phyloP scores from a whole-genome alignment of 805 yeast genomes.

The Wickerhamiella azyma region DNA sequence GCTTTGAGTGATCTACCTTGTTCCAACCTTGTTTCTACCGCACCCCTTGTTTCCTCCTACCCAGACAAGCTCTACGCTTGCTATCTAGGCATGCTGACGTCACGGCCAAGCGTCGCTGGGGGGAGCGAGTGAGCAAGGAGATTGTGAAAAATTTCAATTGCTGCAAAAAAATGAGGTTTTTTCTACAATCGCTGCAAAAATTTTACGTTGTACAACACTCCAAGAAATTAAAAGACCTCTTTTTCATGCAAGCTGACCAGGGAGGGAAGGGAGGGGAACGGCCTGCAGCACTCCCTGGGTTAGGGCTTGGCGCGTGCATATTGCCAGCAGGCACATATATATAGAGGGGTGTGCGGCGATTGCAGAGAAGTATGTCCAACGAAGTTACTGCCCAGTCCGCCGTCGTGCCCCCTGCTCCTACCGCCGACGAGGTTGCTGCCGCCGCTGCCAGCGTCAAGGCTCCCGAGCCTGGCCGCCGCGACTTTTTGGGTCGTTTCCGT shows the following conservation, averaged over 20 bases:
- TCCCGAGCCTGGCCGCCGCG: constrained; percentile 25
- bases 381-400: constrained; percentile 24
- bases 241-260: neutral
- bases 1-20: no score
- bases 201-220: neutral
- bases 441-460: constrained; percentile 25
- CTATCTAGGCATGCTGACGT: no score
- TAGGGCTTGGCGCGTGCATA: neutral
- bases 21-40: no score
- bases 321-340: neutral
- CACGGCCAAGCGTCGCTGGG: no score
- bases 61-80: no score
- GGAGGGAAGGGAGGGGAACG: no score
- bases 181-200: neutral
- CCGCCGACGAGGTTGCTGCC: constrained; percentile 28
- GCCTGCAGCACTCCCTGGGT: neutral
- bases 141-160: neutral
- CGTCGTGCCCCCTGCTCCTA: constrained; percentile 29
- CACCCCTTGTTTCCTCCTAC: no score
- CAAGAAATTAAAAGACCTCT: neutral
- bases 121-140: neutral
- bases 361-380: constrained; percentile 2
- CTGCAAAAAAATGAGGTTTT: neutral
- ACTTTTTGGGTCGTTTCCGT: constrained; percentile 33
- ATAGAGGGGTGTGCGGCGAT: neutral